These are phyloP conservation scores for Exserohilum turcica DNA, from an alignment of 2,329 filamentous ascomycete genomes.

Conservation along the genomic window DNA sequence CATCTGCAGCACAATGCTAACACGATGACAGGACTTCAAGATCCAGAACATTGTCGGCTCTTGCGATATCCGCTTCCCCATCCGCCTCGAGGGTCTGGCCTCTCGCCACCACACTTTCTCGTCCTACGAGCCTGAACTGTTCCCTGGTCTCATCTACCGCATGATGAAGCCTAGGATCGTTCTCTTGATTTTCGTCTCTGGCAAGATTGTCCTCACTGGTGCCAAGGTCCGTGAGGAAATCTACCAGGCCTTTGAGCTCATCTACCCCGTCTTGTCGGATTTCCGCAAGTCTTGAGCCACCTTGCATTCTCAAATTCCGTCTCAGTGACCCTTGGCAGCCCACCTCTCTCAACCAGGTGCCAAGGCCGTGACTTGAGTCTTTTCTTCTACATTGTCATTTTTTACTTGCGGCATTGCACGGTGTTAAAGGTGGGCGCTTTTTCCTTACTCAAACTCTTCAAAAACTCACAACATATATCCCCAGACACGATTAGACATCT, in stretches of 20 bases:
- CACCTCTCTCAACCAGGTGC: slow-evolving; percentile 1
- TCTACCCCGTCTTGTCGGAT: slow-evolving; percentile 52
- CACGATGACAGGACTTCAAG: slow-evolving; percentile 75
- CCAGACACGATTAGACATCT: slow-evolving; percentile 41
- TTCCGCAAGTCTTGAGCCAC: slow-evolving; percentile 64
- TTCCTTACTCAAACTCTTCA: slow-evolving; percentile 23
- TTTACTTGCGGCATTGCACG: slow-evolving; percentile 48
- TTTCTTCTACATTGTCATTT: slow-evolving; percentile 27
- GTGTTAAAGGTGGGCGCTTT: slow-evolving; percentile 39
- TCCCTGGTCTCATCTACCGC: slow-evolving; percentile 98
- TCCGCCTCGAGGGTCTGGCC: slow-evolving; percentile 92
- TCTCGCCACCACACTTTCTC: slow-evolving; percentile 95
- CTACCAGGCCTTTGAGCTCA: slow-evolving; percentile 50
- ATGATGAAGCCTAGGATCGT: slow-evolving; percentile 99
- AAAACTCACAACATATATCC: slow-evolving; percentile 33
- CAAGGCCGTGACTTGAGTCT: slow-evolving; percentile 18
- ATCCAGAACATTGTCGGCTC: slow-evolving; percentile 96
- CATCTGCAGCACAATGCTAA: slow-evolving; percentile 24
- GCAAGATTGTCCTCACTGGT: slow-evolving; percentile 97
- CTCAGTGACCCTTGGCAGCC: slow-evolving; percentile 10
- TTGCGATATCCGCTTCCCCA: slow-evolving; percentile 99
- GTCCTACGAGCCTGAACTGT: slow-evolving; percentile 96
- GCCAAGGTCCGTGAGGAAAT: slow-evolving; percentile 99
- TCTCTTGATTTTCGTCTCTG: slow-evolving; percentile 94
- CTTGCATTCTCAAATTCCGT: slow-evolving; percentile 1